Evolutionary conservation across 2,329 filamentous ascomycete species (phyloP).

Genomic region (Botrytis porri): DNA sequence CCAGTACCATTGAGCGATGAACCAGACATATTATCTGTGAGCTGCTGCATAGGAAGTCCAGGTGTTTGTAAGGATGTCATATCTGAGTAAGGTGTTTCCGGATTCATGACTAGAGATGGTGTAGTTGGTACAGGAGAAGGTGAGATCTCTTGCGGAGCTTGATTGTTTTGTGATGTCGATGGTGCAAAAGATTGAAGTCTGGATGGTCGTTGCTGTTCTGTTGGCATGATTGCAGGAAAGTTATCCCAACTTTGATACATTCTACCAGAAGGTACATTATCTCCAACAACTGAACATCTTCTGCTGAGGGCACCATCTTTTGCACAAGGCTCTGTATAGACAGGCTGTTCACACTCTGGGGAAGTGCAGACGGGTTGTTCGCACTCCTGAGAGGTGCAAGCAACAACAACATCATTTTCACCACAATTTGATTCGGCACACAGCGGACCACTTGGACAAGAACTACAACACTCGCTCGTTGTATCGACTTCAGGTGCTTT

Average conservation of each 20-base stretch:
- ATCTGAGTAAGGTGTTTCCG: constrained; percentile 13
- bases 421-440: constrained; percentile 32
- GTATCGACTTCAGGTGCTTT: not conserved
- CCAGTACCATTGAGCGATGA: constrained; percentile 23
- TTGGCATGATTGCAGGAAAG: constrained; percentile 14
- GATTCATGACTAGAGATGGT: constrained; percentile 26
- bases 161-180: not conserved
- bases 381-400: constrained; percentile 28
- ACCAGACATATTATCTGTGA: not conserved
- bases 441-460: constrained; percentile 29
- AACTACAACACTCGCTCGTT: constrained; percentile 35
- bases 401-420: constrained; percentile 22
- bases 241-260: constrained; percentile 19
- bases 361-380: constrained; percentile 27
- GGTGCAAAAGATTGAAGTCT: not conserved
- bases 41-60: not conserved
- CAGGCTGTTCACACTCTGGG: constrained; percentile 26
- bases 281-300: constrained; percentile 13
- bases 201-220: not conserved
- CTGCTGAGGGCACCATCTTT: constrained; percentile 22
- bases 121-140: constrained; percentile 24
- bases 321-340: constrained; percentile 28
- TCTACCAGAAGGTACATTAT: constrained; percentile 4
- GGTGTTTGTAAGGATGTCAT: not conserved
- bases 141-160: not conserved